Conservation (phyloP, 164 flowering plant genomes). For the Magnolia kwangsiensis region DNA sequence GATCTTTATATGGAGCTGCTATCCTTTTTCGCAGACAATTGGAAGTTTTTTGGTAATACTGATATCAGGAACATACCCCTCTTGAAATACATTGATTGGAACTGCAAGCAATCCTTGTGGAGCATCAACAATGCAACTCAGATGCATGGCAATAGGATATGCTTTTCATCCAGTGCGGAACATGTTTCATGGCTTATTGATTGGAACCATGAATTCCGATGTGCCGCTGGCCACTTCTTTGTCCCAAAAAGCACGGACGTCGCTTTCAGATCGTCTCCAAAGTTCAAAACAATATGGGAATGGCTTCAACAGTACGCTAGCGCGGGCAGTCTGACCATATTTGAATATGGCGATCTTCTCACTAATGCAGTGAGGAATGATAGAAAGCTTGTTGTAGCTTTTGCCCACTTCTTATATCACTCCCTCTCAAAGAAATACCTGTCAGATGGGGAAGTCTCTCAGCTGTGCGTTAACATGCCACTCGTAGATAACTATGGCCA, state of each 20-base stretch:
- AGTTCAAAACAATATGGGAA: no score
- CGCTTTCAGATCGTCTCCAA: constrained; percentile 1
- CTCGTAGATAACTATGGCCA: constrained; percentile 41
- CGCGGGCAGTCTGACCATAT: background rate
- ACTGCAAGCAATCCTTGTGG: constrained; percentile 5
- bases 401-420: constrained; percentile 33
- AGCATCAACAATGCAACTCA: background rate
- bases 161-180: constrained; percentile 1
- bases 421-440: constrained; percentile 25
- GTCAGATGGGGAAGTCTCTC: constrained; percentile 9
- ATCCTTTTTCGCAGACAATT: constrained; percentile 19
- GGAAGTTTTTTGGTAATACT: background rate
- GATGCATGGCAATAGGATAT: background rate
- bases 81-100: constrained; percentile 14
- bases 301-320: constrained; percentile 18
- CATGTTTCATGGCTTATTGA: constrained; percentile 18
- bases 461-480: constrained; percentile 41
- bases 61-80: constrained; percentile 10
- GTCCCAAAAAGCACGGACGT: constrained; percentile 10
- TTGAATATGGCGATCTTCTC: constrained; percentile 1
- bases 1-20: constrained; percentile 23
- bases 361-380: background rate
- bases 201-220: constrained; percentile 24
- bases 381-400: constrained; percentile 10
- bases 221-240: constrained; percentile 11